phyloP scores from a whole-genome alignment of 2,329 filamentous ascomycete genomes.

The Arthrobotrys entomopaga region DNA sequence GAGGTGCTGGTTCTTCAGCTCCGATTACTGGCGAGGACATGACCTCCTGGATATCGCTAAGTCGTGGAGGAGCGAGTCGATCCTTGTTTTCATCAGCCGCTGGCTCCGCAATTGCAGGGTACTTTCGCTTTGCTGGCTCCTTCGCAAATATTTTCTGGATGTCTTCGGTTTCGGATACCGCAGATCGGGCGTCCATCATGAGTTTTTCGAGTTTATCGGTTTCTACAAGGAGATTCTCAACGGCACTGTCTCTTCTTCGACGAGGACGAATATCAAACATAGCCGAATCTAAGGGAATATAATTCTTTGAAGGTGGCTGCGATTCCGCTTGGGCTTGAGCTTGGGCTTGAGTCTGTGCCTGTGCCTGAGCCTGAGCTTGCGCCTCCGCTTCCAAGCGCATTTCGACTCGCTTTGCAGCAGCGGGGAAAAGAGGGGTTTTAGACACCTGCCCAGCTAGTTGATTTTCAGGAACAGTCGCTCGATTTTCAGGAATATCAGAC shows the following conservation, averaged over 20 bases:
- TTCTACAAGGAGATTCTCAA: neutral
- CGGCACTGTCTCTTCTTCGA: slow-evolving; percentile 56
- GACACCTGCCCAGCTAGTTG: slow-evolving; percentile 19
- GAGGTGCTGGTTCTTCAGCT: slow-evolving; percentile 32
- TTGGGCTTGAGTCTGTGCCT: no score
- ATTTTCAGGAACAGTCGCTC: slow-evolving; percentile 20
- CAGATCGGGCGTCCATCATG: slow-evolving; percentile 14
- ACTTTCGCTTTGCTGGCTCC: slow-evolving; percentile 37
- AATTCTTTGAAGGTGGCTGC: slow-evolving; percentile 54
- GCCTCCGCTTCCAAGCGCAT: slow-evolving; percentile 14
- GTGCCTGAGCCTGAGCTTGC: no score
- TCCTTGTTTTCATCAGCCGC: slow-evolving; percentile 18
- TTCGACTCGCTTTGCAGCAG: slow-evolving; percentile 29
- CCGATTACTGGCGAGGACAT: slow-evolving; percentile 53
- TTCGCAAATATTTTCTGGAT: neutral
- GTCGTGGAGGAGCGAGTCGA: slow-evolving; percentile 53
- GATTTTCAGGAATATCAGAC: slow-evolving; percentile 26
- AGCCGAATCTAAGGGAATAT: slow-evolving; percentile 53
- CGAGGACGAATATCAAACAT: slow-evolving; percentile 57
- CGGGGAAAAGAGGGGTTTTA: slow-evolving; percentile 33
- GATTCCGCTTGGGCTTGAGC: no score
- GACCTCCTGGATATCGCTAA: slow-evolving; percentile 35
- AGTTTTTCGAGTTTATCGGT: slow-evolving; percentile 15
- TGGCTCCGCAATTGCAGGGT: slow-evolving; percentile 19
- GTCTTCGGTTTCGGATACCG: slow-evolving; percentile 19